phyloP scores from a whole-genome alignment of 2,329 filamentous ascomycete species.

The Fusarium luffae region DNA sequence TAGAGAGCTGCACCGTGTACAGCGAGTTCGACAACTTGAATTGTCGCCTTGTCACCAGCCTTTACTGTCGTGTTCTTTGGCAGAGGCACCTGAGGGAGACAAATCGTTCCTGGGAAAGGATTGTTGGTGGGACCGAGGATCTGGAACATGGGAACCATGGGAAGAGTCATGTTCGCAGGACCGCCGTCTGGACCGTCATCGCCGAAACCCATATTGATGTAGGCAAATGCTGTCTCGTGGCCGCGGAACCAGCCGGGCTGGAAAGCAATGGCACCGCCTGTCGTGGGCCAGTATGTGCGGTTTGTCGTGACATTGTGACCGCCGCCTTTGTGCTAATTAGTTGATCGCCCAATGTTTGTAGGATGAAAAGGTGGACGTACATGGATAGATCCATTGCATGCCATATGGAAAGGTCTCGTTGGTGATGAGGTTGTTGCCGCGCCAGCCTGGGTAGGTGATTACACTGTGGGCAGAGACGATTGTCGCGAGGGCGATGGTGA shows the following conservation, averaged over 20 bases:
- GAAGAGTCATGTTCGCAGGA: slow-evolving; percentile 87
- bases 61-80: slow-evolving; percentile 77
- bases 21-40: slow-evolving; percentile 86
- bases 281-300: slow-evolving; percentile 90
- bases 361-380: slow-evolving; percentile 64
- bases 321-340: slow-evolving; percentile 70
- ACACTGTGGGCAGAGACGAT: slow-evolving; percentile 78
- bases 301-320: slow-evolving; percentile 82
- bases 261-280: slow-evolving; percentile 86
- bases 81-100: slow-evolving; percentile 87
- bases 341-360: background rate
- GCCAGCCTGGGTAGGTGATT: slow-evolving; percentile 86
- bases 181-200: slow-evolving; percentile 70
- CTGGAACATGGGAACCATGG: slow-evolving; percentile 84
- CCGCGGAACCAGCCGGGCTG: slow-evolving; percentile 98
- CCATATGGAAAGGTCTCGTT: slow-evolving; percentile 85
- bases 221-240: slow-evolving; percentile 83
- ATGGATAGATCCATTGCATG: slow-evolving; percentile 97
- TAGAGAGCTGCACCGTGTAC: slow-evolving; percentile 86
- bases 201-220: slow-evolving; percentile 90
- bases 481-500: slow-evolving; percentile 58
- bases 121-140: slow-evolving; percentile 83
- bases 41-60: slow-evolving; percentile 88
- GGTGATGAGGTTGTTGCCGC: slow-evolving; percentile 85
- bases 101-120: slow-evolving; percentile 89